Evolutionary conservation across 208 protist species (phyloP), one percentile per base, ranked within the genome.

Genomic region (Leishmania martiniquensis): DNA sequence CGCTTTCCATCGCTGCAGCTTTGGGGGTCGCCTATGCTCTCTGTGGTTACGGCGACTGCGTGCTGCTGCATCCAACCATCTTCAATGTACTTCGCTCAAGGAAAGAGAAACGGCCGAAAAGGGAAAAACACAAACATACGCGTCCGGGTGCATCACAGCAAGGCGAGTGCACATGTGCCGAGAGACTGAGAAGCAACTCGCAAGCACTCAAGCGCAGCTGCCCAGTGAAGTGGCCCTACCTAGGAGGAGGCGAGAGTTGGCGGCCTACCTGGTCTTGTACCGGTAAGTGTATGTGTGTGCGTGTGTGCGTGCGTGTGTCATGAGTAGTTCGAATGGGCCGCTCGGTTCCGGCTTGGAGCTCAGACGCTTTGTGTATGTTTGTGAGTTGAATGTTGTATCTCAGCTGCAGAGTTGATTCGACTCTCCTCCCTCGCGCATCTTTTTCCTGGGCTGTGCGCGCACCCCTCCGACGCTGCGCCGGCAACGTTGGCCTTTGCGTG

Each of bases 341-440:
- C 65, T 69, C 49, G 65, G 65, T 49, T 69, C 65, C 65, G 65
- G 42, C 44, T 69, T 51, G 47, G 65, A 69, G 65, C 65, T 69
- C 44, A 47, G 17, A 69, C 65, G 42, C 20, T 69, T 69, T 29
- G 47, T 69, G n/a, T n/a, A n/a, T n/a, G n/a, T n/a, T n/a, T n/a
- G n/a, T n/a, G n/a, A n/a, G n/a, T 47, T 44, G 7, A 7, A 47
- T 34, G 65, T 42, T 51, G 37, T 47, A 69, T 69, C 65, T 25
- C 39, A 69, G 34, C 49, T 25, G 12, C 37, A 51, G 42, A 29
- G 15, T 32, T 52, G 15, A 44, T 12, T n/a, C 49, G 22, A 55
- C 69, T 45, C 39, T 72, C 67, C 62, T 39, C 44, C 62, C 1
- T n/a, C n/a, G 17, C 39, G 12, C 62, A 3, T n/a, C 22, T 39